A percentile compares a stretch with the other conserved stretches of the same genome.
phyloP scores from a whole-genome alignment of 1,284 basidiomycete species.

The Malassezia furfur region DNA sequence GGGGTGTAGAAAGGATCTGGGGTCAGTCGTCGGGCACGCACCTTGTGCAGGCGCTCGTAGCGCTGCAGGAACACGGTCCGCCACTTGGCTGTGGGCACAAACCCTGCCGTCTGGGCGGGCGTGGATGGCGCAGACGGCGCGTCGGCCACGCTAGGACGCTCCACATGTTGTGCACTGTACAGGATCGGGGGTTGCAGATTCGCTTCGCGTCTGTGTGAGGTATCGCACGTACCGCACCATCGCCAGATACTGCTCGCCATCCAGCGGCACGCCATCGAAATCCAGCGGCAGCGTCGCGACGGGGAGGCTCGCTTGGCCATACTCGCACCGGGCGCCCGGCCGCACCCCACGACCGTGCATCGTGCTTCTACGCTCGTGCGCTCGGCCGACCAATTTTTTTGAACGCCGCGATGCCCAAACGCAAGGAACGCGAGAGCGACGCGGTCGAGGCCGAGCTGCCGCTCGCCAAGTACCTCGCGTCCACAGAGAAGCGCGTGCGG shows the following conservation, averaged over 20 bases:
- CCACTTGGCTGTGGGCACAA: slow-evolving; percentile 5
- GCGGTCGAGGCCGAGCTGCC: slow-evolving; percentile 23
- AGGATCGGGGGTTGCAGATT: slow-evolving; percentile 8
- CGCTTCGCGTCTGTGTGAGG: slow-evolving; percentile 1
- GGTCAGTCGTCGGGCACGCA: not conserved
- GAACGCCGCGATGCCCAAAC: slow-evolving; percentile 11
- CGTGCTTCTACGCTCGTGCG: not conserved
- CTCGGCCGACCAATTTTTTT: slow-evolving; percentile 16
- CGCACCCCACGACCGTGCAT: not conserved
- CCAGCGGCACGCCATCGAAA: slow-evolving; percentile 32
- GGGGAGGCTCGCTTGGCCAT: slow-evolving; percentile 22
- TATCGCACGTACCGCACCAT: slow-evolving; percentile 26
- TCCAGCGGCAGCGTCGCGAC: slow-evolving; percentile 28
- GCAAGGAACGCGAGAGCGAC: slow-evolving; percentile 1
- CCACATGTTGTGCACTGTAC: not conserved
- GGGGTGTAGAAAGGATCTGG: not conserved
- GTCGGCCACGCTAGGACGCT: not conserved
- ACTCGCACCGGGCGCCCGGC: not conserved
- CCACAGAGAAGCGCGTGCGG: slow-evolving; percentile 56
- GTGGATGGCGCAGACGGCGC: not conserved
- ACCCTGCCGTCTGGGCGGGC: not conserved
- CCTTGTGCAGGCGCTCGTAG: slow-evolving; percentile 8
- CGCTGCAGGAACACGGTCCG: slow-evolving; percentile 12
- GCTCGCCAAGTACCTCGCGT: slow-evolving; percentile 34
- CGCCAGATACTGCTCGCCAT: slow-evolving; percentile 39